Conservation (phyloP, 352 stramenopile genomes). For the Phytophthora citricola region DNA sequence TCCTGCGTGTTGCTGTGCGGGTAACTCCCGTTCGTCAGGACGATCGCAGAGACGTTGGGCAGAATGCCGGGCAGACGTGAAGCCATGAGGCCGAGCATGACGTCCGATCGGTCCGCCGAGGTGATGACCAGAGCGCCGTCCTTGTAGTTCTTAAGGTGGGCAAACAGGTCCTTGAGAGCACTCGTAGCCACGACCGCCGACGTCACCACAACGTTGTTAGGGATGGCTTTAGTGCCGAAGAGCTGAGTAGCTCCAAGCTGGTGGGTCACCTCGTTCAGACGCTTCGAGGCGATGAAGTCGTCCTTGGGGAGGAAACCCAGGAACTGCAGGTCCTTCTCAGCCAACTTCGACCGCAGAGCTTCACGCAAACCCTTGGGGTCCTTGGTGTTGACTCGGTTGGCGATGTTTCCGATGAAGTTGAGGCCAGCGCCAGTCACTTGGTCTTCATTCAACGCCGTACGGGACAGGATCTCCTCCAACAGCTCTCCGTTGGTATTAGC, state of each 20-base stretch:
- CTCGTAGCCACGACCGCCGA: conserved; percentile 73
- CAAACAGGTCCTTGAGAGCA: conserved; percentile 76
- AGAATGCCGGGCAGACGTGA: conserved; percentile 74
- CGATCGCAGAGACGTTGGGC: conserved; percentile 71
- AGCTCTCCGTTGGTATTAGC: conserved; percentile 38
- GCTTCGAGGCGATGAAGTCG: conserved; percentile 77
- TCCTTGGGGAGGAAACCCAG: conserved; percentile 74
- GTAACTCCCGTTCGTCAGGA: conserved; percentile 81
- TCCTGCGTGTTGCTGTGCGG: conserved; percentile 77
- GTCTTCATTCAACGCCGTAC: conserved; percentile 65
- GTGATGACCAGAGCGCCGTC: conserved; percentile 82
- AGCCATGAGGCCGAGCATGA: conserved; percentile 73
- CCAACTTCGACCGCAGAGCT: conserved; percentile 41
- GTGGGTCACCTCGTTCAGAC: conserved; percentile 76
- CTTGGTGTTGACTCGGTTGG: conserved; percentile 62
- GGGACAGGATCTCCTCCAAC: conserved; percentile 60
- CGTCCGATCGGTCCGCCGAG: conserved; percentile 74
- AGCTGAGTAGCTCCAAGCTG: conserved; percentile 71
- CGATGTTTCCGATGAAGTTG: conserved; percentile 76
- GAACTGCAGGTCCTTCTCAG: conserved; percentile 56
- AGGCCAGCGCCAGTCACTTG: conserved; percentile 64
- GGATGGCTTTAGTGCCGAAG: conserved; percentile 62
- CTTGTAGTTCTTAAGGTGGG: conserved; percentile 81
- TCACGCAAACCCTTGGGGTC: conserved; percentile 50
- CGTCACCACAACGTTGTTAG: conserved; percentile 78